Percentiles rank a stretch among this genome's conserved stretches.
These are phyloP conservation scores for Hypsizygus ulmarius DNA, from an alignment of 1,284 basidiomycete species.

Conservation along the genomic window DNA sequence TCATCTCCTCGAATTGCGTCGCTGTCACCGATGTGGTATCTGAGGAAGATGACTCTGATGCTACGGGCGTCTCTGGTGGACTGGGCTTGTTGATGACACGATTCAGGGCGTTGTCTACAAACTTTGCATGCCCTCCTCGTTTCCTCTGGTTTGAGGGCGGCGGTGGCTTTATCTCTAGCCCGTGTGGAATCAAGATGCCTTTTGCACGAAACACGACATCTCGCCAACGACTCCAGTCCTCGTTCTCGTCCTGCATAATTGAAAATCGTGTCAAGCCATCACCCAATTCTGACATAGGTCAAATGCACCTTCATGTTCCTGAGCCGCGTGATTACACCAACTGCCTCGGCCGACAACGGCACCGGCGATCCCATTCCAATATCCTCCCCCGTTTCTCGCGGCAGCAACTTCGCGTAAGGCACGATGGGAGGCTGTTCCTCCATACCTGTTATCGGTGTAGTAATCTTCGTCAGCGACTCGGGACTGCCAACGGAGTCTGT, in stretches of 20 bases:
- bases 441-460: constrained; percentile 15
- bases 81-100: constrained; percentile 7
- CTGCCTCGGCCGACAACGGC: constrained; percentile 78
- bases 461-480: constrained; percentile 31
- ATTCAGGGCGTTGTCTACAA: constrained; percentile 27
- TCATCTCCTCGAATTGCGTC: constrained; percentile 14
- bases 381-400: constrained; percentile 80
- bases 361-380: constrained; percentile 91
- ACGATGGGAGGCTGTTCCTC: constrained; percentile 14
- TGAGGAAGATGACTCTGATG: constrained; percentile 8
- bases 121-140: constrained; percentile 54
- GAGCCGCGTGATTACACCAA: constrained; percentile 80
- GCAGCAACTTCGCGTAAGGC: constrained; percentile 47
- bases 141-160: constrained; percentile 58
- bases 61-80: background rate
- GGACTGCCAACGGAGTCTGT: constrained; percentile 33
- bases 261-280: background rate
- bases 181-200: constrained; percentile 51
- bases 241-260: constrained; percentile 70
- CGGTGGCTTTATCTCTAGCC: constrained; percentile 46
- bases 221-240: constrained; percentile 89
- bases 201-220: constrained; percentile 81
- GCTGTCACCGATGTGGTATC: constrained; percentile 4
- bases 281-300: background rate
- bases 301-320: constrained; percentile 75